A percentile compares a stretch with the other conserved stretches of the same genome.
These are phyloP conservation scores for Alternaria incomplexa DNA, from an alignment of 2,329 filamentous ascomycete species.

Conservation along the genomic window DNA sequence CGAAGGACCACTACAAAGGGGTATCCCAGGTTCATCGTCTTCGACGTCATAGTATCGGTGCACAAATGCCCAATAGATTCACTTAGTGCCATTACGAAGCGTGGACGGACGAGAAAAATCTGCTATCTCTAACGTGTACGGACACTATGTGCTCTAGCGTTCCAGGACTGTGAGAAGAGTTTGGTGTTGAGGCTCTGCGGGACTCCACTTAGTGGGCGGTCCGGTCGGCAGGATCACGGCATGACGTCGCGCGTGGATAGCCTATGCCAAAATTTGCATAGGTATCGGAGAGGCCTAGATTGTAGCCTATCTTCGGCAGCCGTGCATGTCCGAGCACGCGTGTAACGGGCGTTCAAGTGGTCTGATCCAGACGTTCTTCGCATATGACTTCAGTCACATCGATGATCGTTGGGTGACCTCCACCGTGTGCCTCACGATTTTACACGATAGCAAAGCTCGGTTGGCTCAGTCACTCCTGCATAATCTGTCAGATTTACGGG, in stretches of 20 bases:
- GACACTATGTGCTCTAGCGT: slow-evolving; percentile 16
- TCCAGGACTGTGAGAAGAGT: slow-evolving; percentile 4
- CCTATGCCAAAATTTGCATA: slow-evolving; percentile 7
- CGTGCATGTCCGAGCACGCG: slow-evolving; percentile 8
- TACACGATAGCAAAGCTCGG: neutral
- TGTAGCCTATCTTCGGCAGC: neutral
- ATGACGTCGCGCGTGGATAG: slow-evolving; percentile 15
- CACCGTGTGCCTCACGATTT: neutral
- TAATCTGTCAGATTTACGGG: neutral
- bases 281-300: neutral
- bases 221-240: slow-evolving; percentile 7
- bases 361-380: slow-evolving; percentile 6
- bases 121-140: slow-evolving; percentile 12
- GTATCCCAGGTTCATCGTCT: neutral
- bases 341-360: neutral
- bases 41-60: slow-evolving; percentile 3
- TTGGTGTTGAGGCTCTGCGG: slow-evolving; percentile 27
- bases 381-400: neutral
- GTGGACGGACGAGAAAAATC: slow-evolving; percentile 5
- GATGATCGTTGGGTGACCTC: neutral
- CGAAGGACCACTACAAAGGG: neutral
- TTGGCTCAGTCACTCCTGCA: neutral
- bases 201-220: slow-evolving; percentile 24
- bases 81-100: neutral
- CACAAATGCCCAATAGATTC: neutral